Evolutionary conservation across 192 early-diverging fungal genomes (phyloP), one percentile per base, ranked within the genome.

Genomic region (Coemansia sp.): DNA sequence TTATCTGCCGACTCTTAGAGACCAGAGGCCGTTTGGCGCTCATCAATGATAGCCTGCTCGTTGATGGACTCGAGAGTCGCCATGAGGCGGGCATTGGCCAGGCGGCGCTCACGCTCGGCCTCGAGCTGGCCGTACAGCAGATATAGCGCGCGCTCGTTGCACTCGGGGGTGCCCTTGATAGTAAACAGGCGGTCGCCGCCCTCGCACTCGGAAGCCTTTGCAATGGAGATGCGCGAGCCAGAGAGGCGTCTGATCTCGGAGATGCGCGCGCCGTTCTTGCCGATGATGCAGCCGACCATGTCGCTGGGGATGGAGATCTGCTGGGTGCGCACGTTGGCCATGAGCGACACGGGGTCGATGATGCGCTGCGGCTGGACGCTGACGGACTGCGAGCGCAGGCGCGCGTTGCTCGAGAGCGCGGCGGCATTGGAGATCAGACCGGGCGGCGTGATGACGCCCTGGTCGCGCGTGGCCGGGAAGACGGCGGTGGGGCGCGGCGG

Each of bases 221-320:
- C 91, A 69, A 98, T 95, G 64, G 90, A 89, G 61, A 98, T 95
- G 61, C 91, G 86, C 24, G 89, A 88, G 61, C 90, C 90, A 14
- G 90, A 91, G 18, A 89, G 71, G 34, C 85, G 83, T 62, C 90
- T 89, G 65, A 90, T 91, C 71, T 91, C 90, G 18, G 90, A 86
- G 62, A 91, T 89, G 64, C 89, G 89, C 28, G 85, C 83, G 24
- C 93, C 95, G 36, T 84, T 87, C 78, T 95, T 95, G 62, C 96
- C 96, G 76, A 98, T 98, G 69, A 98, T 93, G 67, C 93, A 93
- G 27, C 96, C 96, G 50, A 95, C 94, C 90, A 97, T 91, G 71
- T 95, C 93, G 70, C 88, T 87, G 19, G 96, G 93, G 59, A 98
- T 94, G 52, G 86, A 87, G 66, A 98, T 93, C 64, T 95, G 88